Percentiles rank a stretch among this genome's conserved stretches.
Conservation (phyloP, 106 monocot genomes). For the Platanthera zijinensis region DNA sequence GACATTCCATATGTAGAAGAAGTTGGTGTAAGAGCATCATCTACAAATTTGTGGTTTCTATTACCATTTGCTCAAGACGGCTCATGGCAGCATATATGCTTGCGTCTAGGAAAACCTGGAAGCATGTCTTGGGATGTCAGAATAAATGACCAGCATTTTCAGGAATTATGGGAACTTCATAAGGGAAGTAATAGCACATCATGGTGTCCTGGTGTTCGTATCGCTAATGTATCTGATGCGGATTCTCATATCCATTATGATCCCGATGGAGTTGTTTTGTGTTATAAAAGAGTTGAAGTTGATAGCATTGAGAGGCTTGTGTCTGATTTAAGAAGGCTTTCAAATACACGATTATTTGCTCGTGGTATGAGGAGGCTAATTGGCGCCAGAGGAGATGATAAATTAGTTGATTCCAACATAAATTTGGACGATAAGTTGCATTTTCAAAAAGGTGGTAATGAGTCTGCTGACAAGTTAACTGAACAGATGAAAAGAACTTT, state of each 20-base stretch:
- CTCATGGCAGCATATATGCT: conserved; percentile 80
- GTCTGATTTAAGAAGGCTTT: conserved; percentile 77
- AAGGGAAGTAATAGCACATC: conserved; percentile 55
- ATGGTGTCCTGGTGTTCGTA: conserved; percentile 76
- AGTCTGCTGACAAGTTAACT: conserved; percentile 45
- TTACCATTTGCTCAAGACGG: conserved; percentile 76
- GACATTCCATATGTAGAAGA: conserved; percentile 97
- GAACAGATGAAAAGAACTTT: conserved; percentile 81
- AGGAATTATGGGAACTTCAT: conserved; percentile 80
- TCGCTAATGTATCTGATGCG: conserved; percentile 89
- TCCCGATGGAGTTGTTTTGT: conserved; percentile 72
- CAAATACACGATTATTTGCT: conserved; percentile 81
- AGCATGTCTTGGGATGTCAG: conserved; percentile 96
- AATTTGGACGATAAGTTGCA: conserved; percentile 34
- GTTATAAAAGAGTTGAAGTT: conserved; percentile 65
- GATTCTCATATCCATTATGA: conserved; percentile 92
- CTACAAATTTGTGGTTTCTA: conserved; percentile 80
- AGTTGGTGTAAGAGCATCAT: conserved; percentile 53
- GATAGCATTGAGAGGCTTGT: conserved; percentile 81
- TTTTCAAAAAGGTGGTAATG: conserved; percentile 27
- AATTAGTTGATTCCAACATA: conserved; percentile 37
- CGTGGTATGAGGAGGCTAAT: conserved; percentile 82
- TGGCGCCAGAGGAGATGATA: conserved; percentile 52
- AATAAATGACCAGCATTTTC: conserved; percentile 84
- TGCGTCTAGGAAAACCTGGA: conserved; percentile 88